Evolutionary conservation across 2,329 filamentous ascomycete species (phyloP).

Genomic region (Cryoendolithus antarcticus): DNA sequence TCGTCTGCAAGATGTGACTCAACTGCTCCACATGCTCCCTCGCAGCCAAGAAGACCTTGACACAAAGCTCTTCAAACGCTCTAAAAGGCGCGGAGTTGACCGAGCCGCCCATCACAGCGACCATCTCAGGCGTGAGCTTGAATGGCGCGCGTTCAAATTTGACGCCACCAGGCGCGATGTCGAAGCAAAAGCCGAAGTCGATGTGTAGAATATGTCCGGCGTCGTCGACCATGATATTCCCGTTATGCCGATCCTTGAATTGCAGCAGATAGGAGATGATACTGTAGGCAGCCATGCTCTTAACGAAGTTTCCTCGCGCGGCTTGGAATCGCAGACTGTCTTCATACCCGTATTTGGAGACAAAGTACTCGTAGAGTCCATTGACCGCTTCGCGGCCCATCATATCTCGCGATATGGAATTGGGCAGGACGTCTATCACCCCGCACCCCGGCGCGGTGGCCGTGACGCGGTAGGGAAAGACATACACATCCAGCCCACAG

Average conservation of each 20-base stretch:
- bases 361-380: slow-evolving; percentile 94
- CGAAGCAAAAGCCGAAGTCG: slow-evolving; percentile 98
- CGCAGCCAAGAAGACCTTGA: slow-evolving; percentile 87
- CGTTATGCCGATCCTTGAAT: slow-evolving; percentile 98
- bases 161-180: slow-evolving; percentile 92
- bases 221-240: slow-evolving; percentile 99
- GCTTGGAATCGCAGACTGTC: slow-evolving; percentile 91
- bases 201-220: slow-evolving; percentile 96
- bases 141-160: slow-evolving; percentile 97
- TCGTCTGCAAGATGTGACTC: slow-evolving; percentile 76
- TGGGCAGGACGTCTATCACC: slow-evolving; percentile 94
- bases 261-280: slow-evolving; percentile 93
- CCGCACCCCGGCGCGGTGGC: slow-evolving; percentile 94
- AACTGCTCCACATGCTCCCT: slow-evolving; percentile 82
- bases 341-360: slow-evolving; percentile 93
- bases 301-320: slow-evolving; percentile 93
- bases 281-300: slow-evolving; percentile 97
- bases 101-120: slow-evolving; percentile 89
- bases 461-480: slow-evolving; percentile 93
- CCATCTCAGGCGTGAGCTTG: slow-evolving; percentile 95
- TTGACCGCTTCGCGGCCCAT: slow-evolving; percentile 95
- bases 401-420: slow-evolving; percentile 98
- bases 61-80: slow-evolving; percentile 91
- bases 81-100: slow-evolving; percentile 71
- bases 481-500: slow-evolving; percentile 89